Percentiles rank a stretch among this genome's conserved stretches.
Evolutionary conservation across 2,329 filamentous ascomycete species (phyloP).

Genomic region (Colletotrichum plurivorum): DNA sequence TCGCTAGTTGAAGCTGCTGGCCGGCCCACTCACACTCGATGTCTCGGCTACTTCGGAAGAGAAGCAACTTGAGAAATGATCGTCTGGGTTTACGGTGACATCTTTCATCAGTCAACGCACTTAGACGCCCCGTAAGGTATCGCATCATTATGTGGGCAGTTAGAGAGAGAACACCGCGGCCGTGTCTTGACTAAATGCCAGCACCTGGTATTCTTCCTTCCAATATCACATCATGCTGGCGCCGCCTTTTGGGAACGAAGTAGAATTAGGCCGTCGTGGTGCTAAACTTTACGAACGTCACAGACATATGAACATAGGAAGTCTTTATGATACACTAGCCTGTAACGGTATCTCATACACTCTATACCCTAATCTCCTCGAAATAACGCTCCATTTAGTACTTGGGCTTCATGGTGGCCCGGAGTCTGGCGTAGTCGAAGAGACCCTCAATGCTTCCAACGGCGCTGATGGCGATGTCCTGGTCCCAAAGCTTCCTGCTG

Average conservation of each 20-base stretch:
- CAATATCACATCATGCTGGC: neutral
- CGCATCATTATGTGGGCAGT: too few relatives aligned
- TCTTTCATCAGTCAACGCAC: too few relatives aligned
- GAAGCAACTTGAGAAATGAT: too few relatives aligned
- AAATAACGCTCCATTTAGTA: slow-evolving; percentile 57
- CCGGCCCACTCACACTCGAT: too few relatives aligned
- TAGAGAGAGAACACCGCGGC: too few relatives aligned
- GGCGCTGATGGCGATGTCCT: slow-evolving; percentile 93
- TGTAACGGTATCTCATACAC: slow-evolving; percentile 69
- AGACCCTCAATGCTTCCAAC: slow-evolving; percentile 93
- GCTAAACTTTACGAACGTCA: slow-evolving; percentile 36
- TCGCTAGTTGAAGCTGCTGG: too few relatives aligned
- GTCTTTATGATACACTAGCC: slow-evolving; percentile 68
- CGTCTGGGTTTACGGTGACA: too few relatives aligned
- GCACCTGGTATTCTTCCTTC: neutral
- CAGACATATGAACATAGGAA: slow-evolving; percentile 45
- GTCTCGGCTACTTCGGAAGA: too few relatives aligned
- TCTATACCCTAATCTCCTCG: slow-evolving; percentile 64
- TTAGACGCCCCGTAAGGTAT: too few relatives aligned
- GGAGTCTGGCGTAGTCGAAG: slow-evolving; percentile 82
- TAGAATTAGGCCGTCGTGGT: slow-evolving; percentile 39
- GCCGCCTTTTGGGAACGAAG: slow-evolving; percentile 14
- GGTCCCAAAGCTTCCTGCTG: slow-evolving; percentile 95
- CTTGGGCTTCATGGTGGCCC: slow-evolving; percentile 91
- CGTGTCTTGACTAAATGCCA: neutral